Evolutionary conservation across 495 filamentous ascomycete species (phyloP).

Genomic region (Tetracladium marchalianum): DNA sequence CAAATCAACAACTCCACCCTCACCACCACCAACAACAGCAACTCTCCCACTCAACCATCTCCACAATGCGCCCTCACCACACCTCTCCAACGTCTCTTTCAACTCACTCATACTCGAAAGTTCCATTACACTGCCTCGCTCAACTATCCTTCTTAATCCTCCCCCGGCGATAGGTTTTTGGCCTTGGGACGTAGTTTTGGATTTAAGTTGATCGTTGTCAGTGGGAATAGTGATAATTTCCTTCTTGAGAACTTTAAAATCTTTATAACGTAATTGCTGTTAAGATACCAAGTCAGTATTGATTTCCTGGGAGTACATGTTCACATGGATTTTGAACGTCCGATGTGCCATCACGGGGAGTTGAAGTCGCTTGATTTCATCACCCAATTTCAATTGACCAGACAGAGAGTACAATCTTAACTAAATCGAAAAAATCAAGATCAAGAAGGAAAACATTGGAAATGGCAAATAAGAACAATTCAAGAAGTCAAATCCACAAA

Average conservation of each 20-base stretch:
- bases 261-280: constrained; percentile 18
- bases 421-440: constrained; percentile 2
- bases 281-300: too few relatives aligned
- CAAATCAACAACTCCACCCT: too few relatives aligned
- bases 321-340: too few relatives aligned
- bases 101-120: constrained; percentile 67
- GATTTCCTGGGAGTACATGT: too few relatives aligned
- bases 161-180: constrained; percentile 32
- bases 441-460: neutral
- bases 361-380: too few relatives aligned
- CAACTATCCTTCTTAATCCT: constrained; percentile 27
- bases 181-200: too few relatives aligned
- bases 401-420: neutral
- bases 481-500: constrained; percentile 5
- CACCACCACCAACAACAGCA: too few relatives aligned
- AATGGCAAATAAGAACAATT: neutral
- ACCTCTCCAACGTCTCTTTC: constrained; percentile 56
- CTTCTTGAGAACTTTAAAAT: constrained; percentile 11
- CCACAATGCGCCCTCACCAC: too few relatives aligned
- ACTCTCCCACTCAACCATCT: too few relatives aligned
- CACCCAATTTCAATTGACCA: too few relatives aligned
- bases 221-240: neutral
- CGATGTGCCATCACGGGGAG: too few relatives aligned
- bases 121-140: constrained; percentile 67
- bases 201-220: too few relatives aligned